Evolutionary conservation across 1,284 basidiomycete genomes (phyloP).

Genomic region (Vanrija pseudolonga): DNA sequence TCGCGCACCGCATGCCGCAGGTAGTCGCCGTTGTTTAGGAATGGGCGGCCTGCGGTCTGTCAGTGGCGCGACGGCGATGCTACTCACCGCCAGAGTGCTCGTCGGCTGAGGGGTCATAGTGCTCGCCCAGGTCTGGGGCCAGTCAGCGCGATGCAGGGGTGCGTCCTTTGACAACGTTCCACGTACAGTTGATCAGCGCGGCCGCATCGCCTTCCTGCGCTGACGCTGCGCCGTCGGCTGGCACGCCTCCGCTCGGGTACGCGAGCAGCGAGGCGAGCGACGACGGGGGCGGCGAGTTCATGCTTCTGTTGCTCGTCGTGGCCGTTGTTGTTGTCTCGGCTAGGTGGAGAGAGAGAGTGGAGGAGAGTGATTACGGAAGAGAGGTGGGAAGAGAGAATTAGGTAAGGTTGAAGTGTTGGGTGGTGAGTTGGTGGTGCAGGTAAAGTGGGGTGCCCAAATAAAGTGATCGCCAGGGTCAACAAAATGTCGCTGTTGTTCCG

Average conservation of each 20-base stretch:
- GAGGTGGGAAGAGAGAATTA: background rate
- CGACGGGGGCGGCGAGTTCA: slow-evolving; percentile 8
- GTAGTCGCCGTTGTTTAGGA: background rate
- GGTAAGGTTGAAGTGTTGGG: too few species aligned
- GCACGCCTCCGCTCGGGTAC: background rate
- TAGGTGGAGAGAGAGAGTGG: background rate
- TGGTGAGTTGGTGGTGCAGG: too few species aligned
- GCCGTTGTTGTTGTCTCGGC: background rate
- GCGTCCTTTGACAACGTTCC: background rate
- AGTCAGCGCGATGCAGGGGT: too few species aligned
- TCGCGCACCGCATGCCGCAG: background rate
- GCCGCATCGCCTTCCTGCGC: slow-evolving; percentile 2
- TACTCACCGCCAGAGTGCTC: background rate
- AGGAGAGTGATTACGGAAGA: background rate
- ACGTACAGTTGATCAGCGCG: slow-evolving; percentile 18
- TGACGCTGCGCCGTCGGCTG: background rate
- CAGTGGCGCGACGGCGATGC: background rate
- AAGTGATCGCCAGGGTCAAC: too few species aligned
- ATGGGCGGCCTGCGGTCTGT: background rate
- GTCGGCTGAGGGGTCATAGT: background rate
- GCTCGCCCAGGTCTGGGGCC: slow-evolving; percentile 12
- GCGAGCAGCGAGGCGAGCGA: slow-evolving; percentile 2
- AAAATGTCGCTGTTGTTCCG: too few species aligned
- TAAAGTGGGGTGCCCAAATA: too few species aligned
- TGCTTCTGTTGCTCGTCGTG: background rate